phyloP scores from a whole-genome alignment of 164 flowering plant genomes.

The Vitis amurensis region DNA sequence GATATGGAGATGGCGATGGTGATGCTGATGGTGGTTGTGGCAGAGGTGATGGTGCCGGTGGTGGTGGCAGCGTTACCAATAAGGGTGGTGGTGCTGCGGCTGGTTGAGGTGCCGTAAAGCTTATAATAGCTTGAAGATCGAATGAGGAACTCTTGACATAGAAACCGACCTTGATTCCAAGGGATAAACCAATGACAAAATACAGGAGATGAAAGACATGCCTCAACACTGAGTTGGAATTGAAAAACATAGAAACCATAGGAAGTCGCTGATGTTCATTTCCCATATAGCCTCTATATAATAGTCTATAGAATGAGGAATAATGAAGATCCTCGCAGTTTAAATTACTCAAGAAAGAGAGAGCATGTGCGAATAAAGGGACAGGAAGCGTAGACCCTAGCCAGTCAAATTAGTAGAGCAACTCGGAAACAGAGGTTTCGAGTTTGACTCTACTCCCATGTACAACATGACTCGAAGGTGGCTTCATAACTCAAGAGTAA shows the following conservation, averaged over 20 bases:
- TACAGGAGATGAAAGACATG: slow-evolving; percentile 3
- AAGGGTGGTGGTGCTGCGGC: not conserved
- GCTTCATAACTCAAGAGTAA: not conserved
- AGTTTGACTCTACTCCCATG: not conserved
- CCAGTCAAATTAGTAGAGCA: not conserved
- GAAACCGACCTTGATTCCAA: slow-evolving; percentile 11
- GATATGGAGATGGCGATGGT: not conserved
- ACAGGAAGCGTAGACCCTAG: not conserved
- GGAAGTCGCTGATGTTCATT: not conserved
- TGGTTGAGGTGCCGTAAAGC: not conserved
- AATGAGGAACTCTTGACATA: slow-evolving; percentile 5
- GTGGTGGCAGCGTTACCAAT: not conserved
- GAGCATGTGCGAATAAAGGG: not conserved
- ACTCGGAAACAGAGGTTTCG: not conserved
- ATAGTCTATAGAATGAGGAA: not conserved
- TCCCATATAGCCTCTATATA: slow-evolving; percentile 3
- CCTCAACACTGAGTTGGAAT: not conserved
- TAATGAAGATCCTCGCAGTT: too few species aligned
- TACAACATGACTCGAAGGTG: not conserved
- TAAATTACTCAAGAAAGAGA: not conserved
- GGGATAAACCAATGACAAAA: slow-evolving; percentile 17
- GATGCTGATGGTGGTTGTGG: slow-evolving; percentile 4
- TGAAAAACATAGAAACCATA: slow-evolving; percentile 3
- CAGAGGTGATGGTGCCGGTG: not conserved
- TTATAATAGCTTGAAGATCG: not conserved